Percentiles rank a stretch among this genome's conserved stretches.
These are phyloP conservation scores for Stephania cephalantha DNA, from an alignment of 164 flowering plant genomes.

Conservation along the genomic window DNA sequence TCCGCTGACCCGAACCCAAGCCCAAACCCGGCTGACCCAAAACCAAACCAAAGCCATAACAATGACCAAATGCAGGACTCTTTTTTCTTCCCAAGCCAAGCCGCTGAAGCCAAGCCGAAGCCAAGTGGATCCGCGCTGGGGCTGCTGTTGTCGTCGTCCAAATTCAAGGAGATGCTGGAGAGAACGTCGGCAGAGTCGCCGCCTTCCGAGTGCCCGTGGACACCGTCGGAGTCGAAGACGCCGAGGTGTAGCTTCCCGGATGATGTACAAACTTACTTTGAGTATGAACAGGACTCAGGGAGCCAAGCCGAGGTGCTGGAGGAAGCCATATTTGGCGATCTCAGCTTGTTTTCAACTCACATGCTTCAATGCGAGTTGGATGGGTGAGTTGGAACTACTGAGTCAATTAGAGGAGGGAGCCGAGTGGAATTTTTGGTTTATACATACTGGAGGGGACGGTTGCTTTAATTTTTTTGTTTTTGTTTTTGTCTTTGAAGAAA, in stretches of 20 bases:
- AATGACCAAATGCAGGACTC: constrained; percentile 8
- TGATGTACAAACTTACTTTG: constrained; percentile 60
- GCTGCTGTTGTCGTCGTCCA: constrained; percentile 50
- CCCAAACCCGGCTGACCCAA: not conserved
- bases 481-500: not conserved
- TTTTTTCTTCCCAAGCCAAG: constrained; percentile 5
- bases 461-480: too few relatives aligned
- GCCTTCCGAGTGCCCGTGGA: constrained; percentile 21
- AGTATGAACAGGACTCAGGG: constrained; percentile 13
- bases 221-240: constrained; percentile 31
- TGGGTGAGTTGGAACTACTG: constrained; percentile 6
- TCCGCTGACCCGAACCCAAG: not conserved
- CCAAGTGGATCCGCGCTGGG: constrained; percentile 37
- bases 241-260: constrained; percentile 53
- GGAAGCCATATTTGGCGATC: constrained; percentile 25
- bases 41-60: not conserved
- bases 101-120: not conserved
- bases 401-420: not conserved
- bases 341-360: constrained; percentile 32
- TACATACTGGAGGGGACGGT: not conserved
- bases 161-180: constrained; percentile 69
- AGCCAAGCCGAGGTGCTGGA: constrained; percentile 10
- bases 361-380: constrained; percentile 40
- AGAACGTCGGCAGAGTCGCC: constrained; percentile 21
- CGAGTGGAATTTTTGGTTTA: too few relatives aligned